phyloP scores from a whole-genome alignment of 106 monocot genomes.

The Dioscorea zingiberensis region DNA sequence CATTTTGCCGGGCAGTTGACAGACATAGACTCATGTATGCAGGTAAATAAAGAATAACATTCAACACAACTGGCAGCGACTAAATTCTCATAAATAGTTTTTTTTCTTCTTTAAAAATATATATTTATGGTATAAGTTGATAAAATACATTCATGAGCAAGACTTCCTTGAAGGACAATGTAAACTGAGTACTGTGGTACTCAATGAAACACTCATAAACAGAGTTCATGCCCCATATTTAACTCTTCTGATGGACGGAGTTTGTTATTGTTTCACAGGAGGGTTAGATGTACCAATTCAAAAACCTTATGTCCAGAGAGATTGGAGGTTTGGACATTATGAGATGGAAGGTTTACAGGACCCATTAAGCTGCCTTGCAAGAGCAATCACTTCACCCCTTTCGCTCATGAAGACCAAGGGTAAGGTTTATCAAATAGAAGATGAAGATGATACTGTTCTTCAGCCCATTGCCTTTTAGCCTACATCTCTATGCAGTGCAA shows the following conservation, averaged over 20 bases:
- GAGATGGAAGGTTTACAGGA: constrained; percentile 97
- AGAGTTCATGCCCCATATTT: background rate
- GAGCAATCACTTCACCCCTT: constrained; percentile 34
- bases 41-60: too few species aligned
- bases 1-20: constrained; percentile 82
- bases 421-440: constrained; percentile 24
- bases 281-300: constrained; percentile 73
- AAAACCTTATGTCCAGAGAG: constrained; percentile 50
- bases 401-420: constrained; percentile 7
- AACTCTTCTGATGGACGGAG: background rate
- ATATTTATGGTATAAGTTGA: too few species aligned
- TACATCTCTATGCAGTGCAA: too few species aligned
- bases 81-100: too few species aligned
- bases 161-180: too few species aligned
- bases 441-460: constrained; percentile 24
- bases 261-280: constrained; percentile 26
- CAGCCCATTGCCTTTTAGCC: background rate
- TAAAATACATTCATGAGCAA: too few species aligned
- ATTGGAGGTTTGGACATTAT: constrained; percentile 94
- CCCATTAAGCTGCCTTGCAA: constrained; percentile 44
- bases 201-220: too few species aligned
- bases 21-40: constrained; percentile 81
- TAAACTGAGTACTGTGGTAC: too few species aligned
- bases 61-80: too few species aligned
- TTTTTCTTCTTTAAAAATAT: too few species aligned